Conservation (phyloP, 768 basidiomycete species). For the Favolaschia claudopus region DNA sequence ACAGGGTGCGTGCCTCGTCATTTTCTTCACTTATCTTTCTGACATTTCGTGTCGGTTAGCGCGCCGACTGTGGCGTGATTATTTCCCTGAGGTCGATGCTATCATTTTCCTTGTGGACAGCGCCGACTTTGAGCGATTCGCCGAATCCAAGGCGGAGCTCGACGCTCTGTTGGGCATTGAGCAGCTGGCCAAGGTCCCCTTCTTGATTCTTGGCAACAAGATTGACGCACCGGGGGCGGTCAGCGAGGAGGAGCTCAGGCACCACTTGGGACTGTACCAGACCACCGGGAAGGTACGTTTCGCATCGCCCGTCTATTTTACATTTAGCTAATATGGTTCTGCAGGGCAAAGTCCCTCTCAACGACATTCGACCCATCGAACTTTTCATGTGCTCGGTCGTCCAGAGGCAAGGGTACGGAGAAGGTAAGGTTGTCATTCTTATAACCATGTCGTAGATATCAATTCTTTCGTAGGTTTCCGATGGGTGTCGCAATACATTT, state of each 20-base stretch:
- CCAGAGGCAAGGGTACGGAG: constrained; percentile 97
- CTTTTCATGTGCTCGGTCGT: constrained; percentile 99
- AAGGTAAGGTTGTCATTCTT: constrained; percentile 61
- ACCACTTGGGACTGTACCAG: constrained; percentile 94
- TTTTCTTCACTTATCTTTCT: neutral
- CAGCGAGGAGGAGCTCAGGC: constrained; percentile 95
- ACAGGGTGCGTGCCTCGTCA: constrained; percentile 67
- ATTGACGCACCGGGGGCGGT: constrained; percentile 99
- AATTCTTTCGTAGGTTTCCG: constrained; percentile 73
- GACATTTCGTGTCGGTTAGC: constrained; percentile 56
- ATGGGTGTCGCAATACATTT: constrained; percentile 94
- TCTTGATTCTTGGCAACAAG: constrained; percentile 99
- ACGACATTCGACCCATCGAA: constrained; percentile 97
- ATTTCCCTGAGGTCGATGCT: constrained; percentile 99
- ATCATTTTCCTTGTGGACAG: constrained; percentile 99
- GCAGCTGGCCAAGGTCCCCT: constrained; percentile 94
- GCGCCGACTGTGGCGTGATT: constrained; percentile 98
- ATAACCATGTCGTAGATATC: neutral
- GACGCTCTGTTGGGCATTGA: constrained; percentile 96
- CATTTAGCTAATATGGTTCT: neutral
- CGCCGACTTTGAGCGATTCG: constrained; percentile 95
- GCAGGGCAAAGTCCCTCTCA: constrained; percentile 96
- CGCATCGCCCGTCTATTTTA: neutral
- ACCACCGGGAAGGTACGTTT: constrained; percentile 95
- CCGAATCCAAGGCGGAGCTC: constrained; percentile 96